These are phyloP conservation scores for Petunia hybrid DNA, from an alignment of 305 asterid genomes.

Conservation along the genomic window DNA sequence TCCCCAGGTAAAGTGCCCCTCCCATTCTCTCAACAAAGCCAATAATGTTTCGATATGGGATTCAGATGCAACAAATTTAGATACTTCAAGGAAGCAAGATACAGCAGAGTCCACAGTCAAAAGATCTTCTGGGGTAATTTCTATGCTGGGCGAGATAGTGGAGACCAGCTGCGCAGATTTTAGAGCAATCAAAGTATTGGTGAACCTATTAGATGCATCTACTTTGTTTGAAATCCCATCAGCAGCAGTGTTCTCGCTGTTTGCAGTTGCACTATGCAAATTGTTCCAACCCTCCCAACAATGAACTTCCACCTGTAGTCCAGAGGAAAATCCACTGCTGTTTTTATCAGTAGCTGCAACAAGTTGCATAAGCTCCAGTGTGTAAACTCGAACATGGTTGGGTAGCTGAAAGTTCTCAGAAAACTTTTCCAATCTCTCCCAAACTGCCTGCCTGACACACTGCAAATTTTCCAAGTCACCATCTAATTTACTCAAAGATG, in stretches of 20 bases:
- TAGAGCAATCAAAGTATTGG: slow-evolving; percentile 84
- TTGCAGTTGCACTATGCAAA: slow-evolving; percentile 47
- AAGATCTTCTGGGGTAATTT: slow-evolving; percentile 74
- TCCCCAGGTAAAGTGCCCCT: slow-evolving; percentile 61
- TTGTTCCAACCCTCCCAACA: slow-evolving; percentile 96
- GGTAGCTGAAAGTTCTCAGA: slow-evolving; percentile 78
- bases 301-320: slow-evolving; percentile 49
- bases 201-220: slow-evolving; percentile 59
- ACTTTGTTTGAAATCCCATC: slow-evolving; percentile 44
- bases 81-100: slow-evolving; percentile 73
- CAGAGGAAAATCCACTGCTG: slow-evolving; percentile 49
- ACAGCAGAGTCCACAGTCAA: slow-evolving; percentile 73
- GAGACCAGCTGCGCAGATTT: slow-evolving; percentile 82
- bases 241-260: slow-evolving; percentile 43
- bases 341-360: slow-evolving; percentile 64
- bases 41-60: slow-evolving; percentile 61
- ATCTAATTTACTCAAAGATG: slow-evolving; percentile 83
- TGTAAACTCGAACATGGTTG: slow-evolving; percentile 73
- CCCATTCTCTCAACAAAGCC: slow-evolving; percentile 86
- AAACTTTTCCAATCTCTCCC: slow-evolving; percentile 76
- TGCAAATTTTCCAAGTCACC: slow-evolving; percentile 70
- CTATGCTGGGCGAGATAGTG: slow-evolving; percentile 66
- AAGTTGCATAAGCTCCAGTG: slow-evolving; percentile 86
- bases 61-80: slow-evolving; percentile 60
- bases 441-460: slow-evolving; percentile 71